A percentile compares a stretch with the other conserved stretches of the same genome.
Evolutionary conservation across 495 filamentous ascomycete species (phyloP).

Genomic region (Aspergillus biplanus): DNA sequence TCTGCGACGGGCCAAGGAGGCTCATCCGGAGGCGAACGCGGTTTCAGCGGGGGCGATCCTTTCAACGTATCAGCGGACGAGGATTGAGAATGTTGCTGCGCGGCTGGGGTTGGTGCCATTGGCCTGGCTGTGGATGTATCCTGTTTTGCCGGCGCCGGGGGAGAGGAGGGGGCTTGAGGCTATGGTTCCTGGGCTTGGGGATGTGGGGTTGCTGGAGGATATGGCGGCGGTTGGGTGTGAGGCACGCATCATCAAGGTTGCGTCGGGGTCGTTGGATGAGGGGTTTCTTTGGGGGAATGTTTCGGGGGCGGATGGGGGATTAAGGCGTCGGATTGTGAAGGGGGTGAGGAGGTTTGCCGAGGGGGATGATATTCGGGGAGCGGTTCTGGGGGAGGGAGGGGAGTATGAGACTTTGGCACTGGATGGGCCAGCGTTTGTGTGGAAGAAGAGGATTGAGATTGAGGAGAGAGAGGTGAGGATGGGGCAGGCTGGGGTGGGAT

Average conservation of each 20-base stretch:
- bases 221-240: constrained; percentile 79
- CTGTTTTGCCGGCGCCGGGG: constrained; percentile 60
- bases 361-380: constrained; percentile 58
- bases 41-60: constrained; percentile 90
- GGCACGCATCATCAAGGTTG: constrained; percentile 90
- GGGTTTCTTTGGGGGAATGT: constrained; percentile 84
- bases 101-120: constrained; percentile 79
- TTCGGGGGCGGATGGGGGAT: constrained; percentile 43
- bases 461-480: constrained; percentile 55
- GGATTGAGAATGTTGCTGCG: constrained; percentile 84
- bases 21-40: constrained; percentile 79
- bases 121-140: constrained; percentile 89
- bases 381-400: constrained; percentile 87
- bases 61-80: constrained; percentile 91
- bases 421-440: constrained; percentile 73
- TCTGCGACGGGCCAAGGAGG: constrained; percentile 60
- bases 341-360: constrained; percentile 69
- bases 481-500: constrained; percentile 74
- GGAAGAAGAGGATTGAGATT: constrained; percentile 71
- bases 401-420: constrained; percentile 95
- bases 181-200: constrained; percentile 24
- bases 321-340: constrained; percentile 58
- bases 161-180: constrained; percentile 26
- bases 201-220: constrained; percentile 68
- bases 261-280: constrained; percentile 85